Conservation (phyloP, 345 rosid genomes). For the Pistacia integerrima region DNA sequence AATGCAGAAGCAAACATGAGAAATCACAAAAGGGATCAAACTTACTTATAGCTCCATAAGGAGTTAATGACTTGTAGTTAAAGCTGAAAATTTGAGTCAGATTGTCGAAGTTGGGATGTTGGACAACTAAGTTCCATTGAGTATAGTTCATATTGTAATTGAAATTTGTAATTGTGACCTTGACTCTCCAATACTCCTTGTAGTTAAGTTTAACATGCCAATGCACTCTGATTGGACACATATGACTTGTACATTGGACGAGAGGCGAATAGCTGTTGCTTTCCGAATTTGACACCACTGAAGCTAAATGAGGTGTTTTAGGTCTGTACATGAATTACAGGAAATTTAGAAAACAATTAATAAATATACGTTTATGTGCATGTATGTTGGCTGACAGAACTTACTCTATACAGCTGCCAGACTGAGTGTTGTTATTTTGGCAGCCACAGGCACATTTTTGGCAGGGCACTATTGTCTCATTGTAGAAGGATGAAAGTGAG, state of each 20-base stretch:
- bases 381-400: constrained; percentile 27
- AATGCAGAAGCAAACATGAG: background rate
- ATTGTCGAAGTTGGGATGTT: constrained; percentile 85
- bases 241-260: constrained; percentile 76
- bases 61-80: constrained; percentile 59
- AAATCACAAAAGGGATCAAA: background rate
- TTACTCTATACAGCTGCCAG: constrained; percentile 78
- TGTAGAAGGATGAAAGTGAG: constrained; percentile 88
- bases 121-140: constrained; percentile 81
- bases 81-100: constrained; percentile 74
- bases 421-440: constrained; percentile 41
- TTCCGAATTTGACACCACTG: constrained; percentile 49
- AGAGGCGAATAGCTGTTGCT: constrained; percentile 51
- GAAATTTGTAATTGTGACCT: constrained; percentile 74
- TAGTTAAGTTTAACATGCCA: constrained; percentile 89
- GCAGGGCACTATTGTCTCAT: constrained; percentile 68
- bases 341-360: constrained; percentile 8
- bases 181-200: constrained; percentile 86
- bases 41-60: constrained; percentile 73
- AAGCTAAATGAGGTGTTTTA: constrained; percentile 56
- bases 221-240: constrained; percentile 93
- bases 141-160: constrained; percentile 81
- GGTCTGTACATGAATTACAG: constrained; percentile 43
- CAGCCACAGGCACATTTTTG: constrained; percentile 89
- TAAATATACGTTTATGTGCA: background rate